Percentiles rank a stretch among this genome's conserved stretches.
phyloP scores from a whole-genome alignment of 139 green algal species.

The Pleodorina starrii region DNA sequence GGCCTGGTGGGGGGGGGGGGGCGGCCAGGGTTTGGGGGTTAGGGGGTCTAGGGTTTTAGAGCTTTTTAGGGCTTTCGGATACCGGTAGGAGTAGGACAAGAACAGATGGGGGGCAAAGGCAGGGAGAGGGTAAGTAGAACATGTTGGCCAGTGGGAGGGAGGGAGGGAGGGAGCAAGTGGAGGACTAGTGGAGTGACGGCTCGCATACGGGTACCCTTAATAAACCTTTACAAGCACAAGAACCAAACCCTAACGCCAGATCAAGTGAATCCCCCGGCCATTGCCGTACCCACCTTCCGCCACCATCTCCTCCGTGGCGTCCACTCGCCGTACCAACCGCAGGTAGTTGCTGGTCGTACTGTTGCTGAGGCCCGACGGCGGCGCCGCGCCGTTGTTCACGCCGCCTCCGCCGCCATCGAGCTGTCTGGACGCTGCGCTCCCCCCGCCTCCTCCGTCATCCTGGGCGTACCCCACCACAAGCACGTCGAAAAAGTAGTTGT shows the following conservation, averaged over 20 bases:
- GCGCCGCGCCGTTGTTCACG: background rate
- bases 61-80: no score
- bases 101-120: background rate
- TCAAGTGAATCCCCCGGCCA: no score
- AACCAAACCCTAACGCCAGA: no score
- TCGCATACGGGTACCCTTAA: no score
- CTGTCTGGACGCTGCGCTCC: background rate
- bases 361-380: background rate
- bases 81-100: no score
- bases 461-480: slow-evolving; percentile 42
- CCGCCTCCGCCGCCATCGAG: background rate
- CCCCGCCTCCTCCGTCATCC: background rate
- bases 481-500: slow-evolving; percentile 51
- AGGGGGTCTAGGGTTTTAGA: no score
- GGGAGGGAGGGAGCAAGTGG: background rate
- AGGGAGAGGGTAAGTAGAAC: no score
- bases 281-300: slow-evolving; percentile 40
- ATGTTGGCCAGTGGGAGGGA: no score
- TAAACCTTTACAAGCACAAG: no score
- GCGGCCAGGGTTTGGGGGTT: no score
- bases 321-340: slow-evolving; percentile 33
- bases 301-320: slow-evolving; percentile 42
- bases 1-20: background rate
- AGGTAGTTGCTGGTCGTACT: slow-evolving; percentile 33
- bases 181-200: no score